A percentile compares a stretch with the other conserved stretches of the same genome.
Evolutionary conservation across 2,329 filamentous ascomycete genomes (phyloP).

Genomic region (Penicillium sp.): DNA sequence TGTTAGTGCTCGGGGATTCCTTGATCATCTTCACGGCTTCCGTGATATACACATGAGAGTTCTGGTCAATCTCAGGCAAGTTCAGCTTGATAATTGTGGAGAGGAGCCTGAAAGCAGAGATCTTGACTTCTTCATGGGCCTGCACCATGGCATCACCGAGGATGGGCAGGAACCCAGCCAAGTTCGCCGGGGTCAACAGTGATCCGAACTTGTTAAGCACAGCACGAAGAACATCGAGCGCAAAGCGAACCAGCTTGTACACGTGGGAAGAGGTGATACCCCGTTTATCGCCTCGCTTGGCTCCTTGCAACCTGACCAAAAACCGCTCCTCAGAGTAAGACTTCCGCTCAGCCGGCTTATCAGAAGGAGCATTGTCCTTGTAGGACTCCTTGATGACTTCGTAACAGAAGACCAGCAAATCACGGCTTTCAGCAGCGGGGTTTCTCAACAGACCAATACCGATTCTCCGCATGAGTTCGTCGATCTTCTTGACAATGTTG

Average conservation of each 20-base stretch:
- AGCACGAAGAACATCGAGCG: constrained; percentile 77
- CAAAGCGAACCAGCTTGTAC: constrained; percentile 83
- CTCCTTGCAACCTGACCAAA: constrained; percentile 69
- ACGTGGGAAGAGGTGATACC: constrained; percentile 71
- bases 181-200: constrained; percentile 70
- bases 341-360: constrained; percentile 20
- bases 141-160: constrained; percentile 80
- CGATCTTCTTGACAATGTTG: constrained; percentile 80
- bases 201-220: constrained; percentile 81
- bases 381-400: constrained; percentile 88
- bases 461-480: constrained; percentile 78
- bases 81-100: constrained; percentile 80
- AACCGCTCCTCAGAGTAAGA: constrained; percentile 52
- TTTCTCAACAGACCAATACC: constrained; percentile 80
- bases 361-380: constrained; percentile 51
- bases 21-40: constrained; percentile 81
- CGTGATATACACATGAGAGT: constrained; percentile 71
- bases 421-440: constrained; percentile 67
- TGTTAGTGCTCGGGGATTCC: constrained; percentile 68
- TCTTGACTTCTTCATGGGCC: constrained; percentile 86
- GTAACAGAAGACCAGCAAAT: constrained; percentile 90
- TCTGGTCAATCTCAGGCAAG: constrained; percentile 62
- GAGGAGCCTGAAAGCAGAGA: constrained; percentile 79
- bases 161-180: constrained; percentile 80
- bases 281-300: constrained; percentile 67